These are phyloP conservation scores for Blastocystis sp. DNA, from an alignment of 352 stramenopile genomes.

Conservation along the genomic window DNA sequence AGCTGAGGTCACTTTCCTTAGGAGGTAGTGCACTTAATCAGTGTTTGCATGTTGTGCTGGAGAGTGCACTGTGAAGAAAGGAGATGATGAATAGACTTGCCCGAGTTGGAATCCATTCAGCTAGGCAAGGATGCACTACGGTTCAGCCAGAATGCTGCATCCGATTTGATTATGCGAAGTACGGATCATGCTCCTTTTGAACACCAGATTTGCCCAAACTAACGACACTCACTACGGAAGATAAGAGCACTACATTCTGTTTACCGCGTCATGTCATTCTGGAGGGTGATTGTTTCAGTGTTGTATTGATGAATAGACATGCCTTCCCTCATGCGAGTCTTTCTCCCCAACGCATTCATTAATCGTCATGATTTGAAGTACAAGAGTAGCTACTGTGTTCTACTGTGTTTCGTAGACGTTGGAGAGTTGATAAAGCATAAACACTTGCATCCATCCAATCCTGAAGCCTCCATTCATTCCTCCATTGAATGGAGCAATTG, in stretches of 20 bases:
- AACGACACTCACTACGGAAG: background rate
- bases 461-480: too few species aligned
- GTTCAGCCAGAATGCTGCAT: background rate
- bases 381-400: too few species aligned
- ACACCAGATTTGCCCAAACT: background rate
- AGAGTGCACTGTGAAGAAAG: background rate
- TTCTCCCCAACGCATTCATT: background rate
- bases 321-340: background rate
- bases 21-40: background rate
- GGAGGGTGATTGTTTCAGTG: background rate
- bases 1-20: background rate
- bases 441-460: too few species aligned
- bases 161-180: background rate
- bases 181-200: background rate
- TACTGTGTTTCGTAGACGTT: too few species aligned
- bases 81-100: background rate
- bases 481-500: too few species aligned
- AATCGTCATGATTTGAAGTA: background rate
- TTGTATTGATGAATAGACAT: conserved; percentile 4
- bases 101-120: background rate
- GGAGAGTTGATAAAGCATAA: too few species aligned
- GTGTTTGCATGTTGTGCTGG: background rate
- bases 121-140: background rate
- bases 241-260: background rate
- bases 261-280: background rate